Evolutionary conservation across 768 basidiomycete genomes (phyloP).

Genomic region (Suillus sp.): DNA sequence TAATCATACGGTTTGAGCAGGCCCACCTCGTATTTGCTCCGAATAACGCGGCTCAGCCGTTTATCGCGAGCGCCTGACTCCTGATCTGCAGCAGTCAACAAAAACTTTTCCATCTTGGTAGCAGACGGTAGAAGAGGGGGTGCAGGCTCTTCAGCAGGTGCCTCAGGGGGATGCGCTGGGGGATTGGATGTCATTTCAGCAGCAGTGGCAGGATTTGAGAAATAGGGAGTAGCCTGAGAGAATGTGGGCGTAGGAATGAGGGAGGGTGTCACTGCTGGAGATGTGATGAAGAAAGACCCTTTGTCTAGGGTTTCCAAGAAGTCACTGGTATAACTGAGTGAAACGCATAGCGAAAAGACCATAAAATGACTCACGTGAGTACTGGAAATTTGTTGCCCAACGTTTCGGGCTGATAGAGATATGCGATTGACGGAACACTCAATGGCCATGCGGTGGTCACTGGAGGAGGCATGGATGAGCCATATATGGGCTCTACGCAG

Average conservation of each 20-base stretch:
- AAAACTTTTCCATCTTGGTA: conserved; percentile 83
- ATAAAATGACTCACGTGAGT: conserved; percentile 55
- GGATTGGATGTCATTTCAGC: conserved; percentile 26
- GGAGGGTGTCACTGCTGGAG: conserved; percentile 52
- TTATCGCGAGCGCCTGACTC: conserved; percentile 89
- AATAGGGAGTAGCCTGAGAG: conserved; percentile 20
- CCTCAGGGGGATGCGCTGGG: conserved; percentile 24
- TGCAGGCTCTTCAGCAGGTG: conserved; percentile 41
- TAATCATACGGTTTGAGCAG: conserved; percentile 55
- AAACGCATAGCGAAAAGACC: neutral
- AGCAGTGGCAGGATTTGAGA: conserved; percentile 18
- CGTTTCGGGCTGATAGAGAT: conserved; percentile 70
- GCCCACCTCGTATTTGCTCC: conserved; percentile 96
- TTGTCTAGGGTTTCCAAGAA: conserved; percentile 75
- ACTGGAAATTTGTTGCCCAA: conserved; percentile 83
- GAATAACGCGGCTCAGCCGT: conserved; percentile 86
- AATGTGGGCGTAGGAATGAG: conserved; percentile 46
- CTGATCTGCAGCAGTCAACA: conserved; percentile 94
- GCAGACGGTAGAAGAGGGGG: conserved; percentile 66
- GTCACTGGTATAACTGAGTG: neutral
- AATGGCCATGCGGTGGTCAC: conserved; percentile 56
- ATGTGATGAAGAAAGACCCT: conserved; percentile 72
- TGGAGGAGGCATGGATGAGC: conserved; percentile 5
- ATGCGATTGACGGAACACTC: conserved; percentile 49
- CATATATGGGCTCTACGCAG: conserved; percentile 27